Evolutionary conservation across 495 filamentous ascomycete species (phyloP).

Genomic region (Daldinia vernicosa): DNA sequence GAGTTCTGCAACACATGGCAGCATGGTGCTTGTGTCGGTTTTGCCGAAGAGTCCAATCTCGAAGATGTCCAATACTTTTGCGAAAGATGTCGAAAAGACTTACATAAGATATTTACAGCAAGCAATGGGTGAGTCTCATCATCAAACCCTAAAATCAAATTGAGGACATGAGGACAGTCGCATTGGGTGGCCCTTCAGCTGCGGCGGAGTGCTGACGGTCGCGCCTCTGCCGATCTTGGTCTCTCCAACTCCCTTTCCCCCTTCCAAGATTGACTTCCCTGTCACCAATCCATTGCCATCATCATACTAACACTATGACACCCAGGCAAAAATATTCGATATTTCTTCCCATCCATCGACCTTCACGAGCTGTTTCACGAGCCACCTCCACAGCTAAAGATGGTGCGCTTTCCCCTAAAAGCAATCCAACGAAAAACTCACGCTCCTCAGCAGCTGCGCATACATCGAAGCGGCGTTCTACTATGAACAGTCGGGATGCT

Average conservation of each 20-base stretch:
- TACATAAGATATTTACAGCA: slow-evolving; percentile 82
- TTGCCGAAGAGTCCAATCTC: slow-evolving; percentile 88
- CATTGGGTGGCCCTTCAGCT: slow-evolving; percentile 41
- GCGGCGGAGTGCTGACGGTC: slow-evolving; percentile 45
- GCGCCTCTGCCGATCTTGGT: slow-evolving; percentile 42
- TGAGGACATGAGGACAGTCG: slow-evolving; percentile 29
- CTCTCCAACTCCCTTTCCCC: slow-evolving; percentile 27
- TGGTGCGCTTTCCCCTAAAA: slow-evolving; percentile 58
- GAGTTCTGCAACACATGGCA: slow-evolving; percentile 99
- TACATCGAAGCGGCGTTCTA: slow-evolving; percentile 85
- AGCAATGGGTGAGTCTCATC: slow-evolving; percentile 79
- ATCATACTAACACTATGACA: slow-evolving; percentile 46
- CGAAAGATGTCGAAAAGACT: slow-evolving; percentile 89
- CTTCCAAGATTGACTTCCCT: slow-evolving; percentile 9
- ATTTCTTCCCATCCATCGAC: slow-evolving; percentile 63
- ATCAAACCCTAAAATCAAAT: slow-evolving; percentile 17
- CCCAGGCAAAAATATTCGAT: slow-evolving; percentile 64
- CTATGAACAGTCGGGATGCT: slow-evolving; percentile 96
- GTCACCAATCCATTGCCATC: not conserved
- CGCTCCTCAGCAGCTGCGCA: slow-evolving; percentile 57
- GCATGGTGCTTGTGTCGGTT: slow-evolving; percentile 96
- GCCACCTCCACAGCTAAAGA: slow-evolving; percentile 68
- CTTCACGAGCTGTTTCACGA: slow-evolving; percentile 57
- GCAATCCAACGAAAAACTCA: slow-evolving; percentile 57
- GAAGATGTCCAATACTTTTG: slow-evolving; percentile 90